Base-by-base conservation (phyloP, 371 early-diverging fungal genomes). In the Mucor circinelloides region DNA sequence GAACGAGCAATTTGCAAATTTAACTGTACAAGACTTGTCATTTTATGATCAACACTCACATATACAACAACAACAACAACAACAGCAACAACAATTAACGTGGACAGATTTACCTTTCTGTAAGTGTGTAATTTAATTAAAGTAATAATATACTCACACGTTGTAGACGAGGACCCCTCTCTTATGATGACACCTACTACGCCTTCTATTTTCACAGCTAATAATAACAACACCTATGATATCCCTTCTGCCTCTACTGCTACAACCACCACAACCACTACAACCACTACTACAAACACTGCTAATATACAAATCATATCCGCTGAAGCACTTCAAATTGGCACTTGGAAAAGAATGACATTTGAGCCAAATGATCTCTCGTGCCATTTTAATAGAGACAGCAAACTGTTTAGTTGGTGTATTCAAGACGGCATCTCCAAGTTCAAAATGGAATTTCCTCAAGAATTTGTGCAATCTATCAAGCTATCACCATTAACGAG, bases 331-430 rank as follows among this genome's bases (percentile, higher is more conserved):
- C 77, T 94, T 52, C 78, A 86, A 30, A 90, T 94, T 60, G 94
- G 94, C 23, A 88, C 87, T 2, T 94, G 94, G 94, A 89, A 91
- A 60, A 85, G 94, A 46, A 84, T 91, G 75, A 76, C 78, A 19
- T 76, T 86, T 32, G 73, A 78, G 27, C 52, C 72, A 38, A 77
- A 83, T 0, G 90, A 90, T 64, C 70, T 93, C 56, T 69, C 85
- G 28, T 90, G 90, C 68, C 78, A 79, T 32, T 88, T 86, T 74
- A 79, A 87, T 46, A 83, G 82, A 27, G 83, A 84, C 13, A 69
- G 75, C 32, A 79, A 90, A 77, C 76, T 86, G 4, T 72, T 72
- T 30, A 68, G 57, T n/a, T 92, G 91, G 90, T 82, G 86, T 62
- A 88, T 94, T 55, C 81, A 82, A 27, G 92, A 92, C 67, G 81